Evolutionary conservation across 169 alveolate species (phyloP).

Genomic region (Eimeria brunetti): DNA sequence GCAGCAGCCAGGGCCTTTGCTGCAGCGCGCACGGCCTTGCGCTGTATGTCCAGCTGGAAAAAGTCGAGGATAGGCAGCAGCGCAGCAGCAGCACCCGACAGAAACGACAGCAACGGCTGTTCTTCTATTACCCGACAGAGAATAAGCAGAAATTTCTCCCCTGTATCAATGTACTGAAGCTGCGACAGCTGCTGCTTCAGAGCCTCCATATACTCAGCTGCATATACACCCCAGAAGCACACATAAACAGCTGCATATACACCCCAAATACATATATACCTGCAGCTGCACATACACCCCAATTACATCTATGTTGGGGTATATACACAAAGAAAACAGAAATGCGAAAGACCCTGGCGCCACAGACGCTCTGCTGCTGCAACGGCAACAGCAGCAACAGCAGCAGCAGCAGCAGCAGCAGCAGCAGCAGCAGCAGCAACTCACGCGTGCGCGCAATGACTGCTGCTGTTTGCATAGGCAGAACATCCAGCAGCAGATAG

Average conservation of each 20-base stretch:
- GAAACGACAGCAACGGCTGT: conserved; percentile 65
- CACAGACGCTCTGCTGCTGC: too few relatives aligned
- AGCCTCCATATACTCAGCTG: conserved; percentile 70
- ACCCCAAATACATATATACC: too few relatives aligned
- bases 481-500: conserved; percentile 66
- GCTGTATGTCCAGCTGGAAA: conserved; percentile 73
- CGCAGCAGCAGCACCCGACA: conserved; percentile 66
- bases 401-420: background rate
- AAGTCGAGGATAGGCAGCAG: conserved; percentile 57
- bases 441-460: conserved; percentile 55
- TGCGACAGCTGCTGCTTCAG: conserved; percentile 70
- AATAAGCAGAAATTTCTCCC: conserved; percentile 59
- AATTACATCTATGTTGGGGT: too few relatives aligned
- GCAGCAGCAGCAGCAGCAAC: background rate
- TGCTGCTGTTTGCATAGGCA: conserved; percentile 69
- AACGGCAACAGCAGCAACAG: background rate
- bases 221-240: too few relatives aligned
- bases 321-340: too few relatives aligned
- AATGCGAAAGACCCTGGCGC: too few relatives aligned
- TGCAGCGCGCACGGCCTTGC: conserved; percentile 68
- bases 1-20: conserved; percentile 69
- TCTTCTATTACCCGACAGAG: conserved; percentile 59
- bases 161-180: conserved; percentile 73
- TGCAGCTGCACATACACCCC: too few relatives aligned
- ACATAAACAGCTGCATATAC: too few relatives aligned